Percentiles rank a stretch among this genome's conserved stretches.
Evolutionary conservation across 2,329 filamentous ascomycete genomes (phyloP).

Genomic region (Cladosporium austrohemisphaericum): DNA sequence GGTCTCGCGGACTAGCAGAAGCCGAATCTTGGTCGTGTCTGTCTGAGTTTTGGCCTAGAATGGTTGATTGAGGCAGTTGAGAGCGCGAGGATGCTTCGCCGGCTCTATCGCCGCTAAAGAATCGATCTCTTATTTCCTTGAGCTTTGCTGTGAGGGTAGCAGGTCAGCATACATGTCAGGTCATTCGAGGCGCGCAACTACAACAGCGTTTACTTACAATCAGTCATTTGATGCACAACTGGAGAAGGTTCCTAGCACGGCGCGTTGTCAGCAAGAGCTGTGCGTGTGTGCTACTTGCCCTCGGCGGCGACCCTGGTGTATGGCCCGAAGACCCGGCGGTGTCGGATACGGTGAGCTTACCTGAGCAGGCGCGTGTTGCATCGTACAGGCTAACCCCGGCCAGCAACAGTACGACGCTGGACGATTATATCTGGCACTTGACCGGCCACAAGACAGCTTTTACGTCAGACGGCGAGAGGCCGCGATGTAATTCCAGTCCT

Average conservation of each 20-base stretch:
- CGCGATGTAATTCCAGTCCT: neutral
- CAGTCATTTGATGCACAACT: conserved; percentile 6
- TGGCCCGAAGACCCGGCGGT: too few relatives aligned
- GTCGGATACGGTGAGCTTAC: conserved; percentile 3
- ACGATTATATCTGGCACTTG: neutral
- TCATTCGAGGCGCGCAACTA: neutral
- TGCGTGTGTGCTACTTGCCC: too few relatives aligned
- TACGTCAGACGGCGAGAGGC: neutral
- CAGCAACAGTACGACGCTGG: too few relatives aligned
- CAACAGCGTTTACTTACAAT: neutral
- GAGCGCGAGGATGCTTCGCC: conserved; percentile 19
- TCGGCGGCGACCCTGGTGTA: too few relatives aligned
- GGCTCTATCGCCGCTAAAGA: conserved; percentile 5
- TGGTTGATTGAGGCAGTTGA: conserved; percentile 34
- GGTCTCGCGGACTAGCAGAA: conserved; percentile 39
- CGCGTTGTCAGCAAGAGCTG: conserved; percentile 5
- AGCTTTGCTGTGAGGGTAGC: neutral
- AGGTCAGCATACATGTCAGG: neutral
- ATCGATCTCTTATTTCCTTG: conserved; percentile 12
- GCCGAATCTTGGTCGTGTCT: conserved; percentile 41
- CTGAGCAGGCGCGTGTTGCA: conserved; percentile 9
- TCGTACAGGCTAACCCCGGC: neutral
- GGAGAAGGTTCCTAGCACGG: conserved; percentile 2
- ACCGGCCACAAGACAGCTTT: neutral
- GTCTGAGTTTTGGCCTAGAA: conserved; percentile 24